Base-by-base conservation (phyloP, 2,329 filamentous ascomycete species). In the Beauveria caledonica region DNA sequence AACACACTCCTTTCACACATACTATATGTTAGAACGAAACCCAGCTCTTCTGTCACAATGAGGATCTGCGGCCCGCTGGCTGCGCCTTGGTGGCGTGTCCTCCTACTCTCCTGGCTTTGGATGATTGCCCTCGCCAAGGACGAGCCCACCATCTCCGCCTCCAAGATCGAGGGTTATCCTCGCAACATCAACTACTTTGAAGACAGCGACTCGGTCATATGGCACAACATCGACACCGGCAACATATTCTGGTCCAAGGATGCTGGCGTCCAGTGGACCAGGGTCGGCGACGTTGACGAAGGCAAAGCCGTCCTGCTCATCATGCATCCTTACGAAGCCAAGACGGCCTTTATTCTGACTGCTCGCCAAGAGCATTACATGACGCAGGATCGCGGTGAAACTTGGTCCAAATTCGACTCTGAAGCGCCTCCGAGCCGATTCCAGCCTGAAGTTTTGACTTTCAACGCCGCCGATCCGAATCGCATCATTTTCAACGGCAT, bases 401-500 rank as follows among this genome's bases (percentile, higher is more conserved):
- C 82, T 8, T 99, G 94, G 94, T 74, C 79, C 54, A 74, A 80
- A 59, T 97, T 97, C 74, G 74, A 83, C 61, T 86, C 88, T 40
- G 77, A 83, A 45, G 78, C 77, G 51, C 73, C 76, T 66, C 83
- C 83, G 52, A 86, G 79, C 70, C 73, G 78, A 65, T 84, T 80
- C 66, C 75, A 80, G 63, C 63, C 69, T 53, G 69, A 73, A 15
- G 67, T 77, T 73, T 78, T 97, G 65, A 79, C 79, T 66, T 99
- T 96, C 76, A 91, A 97, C 73, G 91, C 90, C 59, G 79, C 76
- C 64, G 90, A 99, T 72, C 85, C 88, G 23, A 84, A 93, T 68
- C 90, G 90, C 75, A 89, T 97, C 64, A 83, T 99, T 63, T 91
- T 94, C 76, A 88, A 92, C 71, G 85, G 86, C 70, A 84, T 87